Evolutionary conservation across 176 grass and related monocot species (phyloP), one percentile per base, ranked within the genome.

Genomic region (Miscanthus lutarioriparius): DNA sequence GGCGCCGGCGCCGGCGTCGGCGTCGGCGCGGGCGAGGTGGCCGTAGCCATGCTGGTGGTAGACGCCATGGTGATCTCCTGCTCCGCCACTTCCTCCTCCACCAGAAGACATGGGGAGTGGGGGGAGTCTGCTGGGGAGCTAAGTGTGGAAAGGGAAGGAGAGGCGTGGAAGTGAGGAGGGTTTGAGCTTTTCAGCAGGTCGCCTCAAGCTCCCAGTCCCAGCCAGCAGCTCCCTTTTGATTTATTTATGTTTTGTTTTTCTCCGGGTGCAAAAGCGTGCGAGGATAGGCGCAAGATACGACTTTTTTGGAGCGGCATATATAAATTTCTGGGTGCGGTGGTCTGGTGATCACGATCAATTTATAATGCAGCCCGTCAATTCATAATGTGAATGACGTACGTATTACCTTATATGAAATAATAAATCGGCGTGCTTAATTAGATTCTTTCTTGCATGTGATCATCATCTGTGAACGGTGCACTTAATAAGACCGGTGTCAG

Each of bases 91-190:
- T 44, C 87, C 76, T 72, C 79, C 80, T 86, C 84, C 84, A 62
- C 89, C 84, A 67, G 84, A 90, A 87, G 89, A 90, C 89, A 90
- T 90, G 84, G 75, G 59, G 65, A 35, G 19, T 19, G 65, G 49
- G 33, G 33, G 58, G 10, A 45, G 22, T 17, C 62, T 35, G 37
- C 51, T 23, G 58, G 58, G 80, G 81, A 79, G 68, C 74, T 69
- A 35, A 51, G 80, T 90, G 89, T 90, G 75, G 76, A 83, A 79
- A 90, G 84, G 84, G 48, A 70, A 70, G 48, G 80, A 87, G 69
- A 75, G 36, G 59, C 80, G 84, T 86, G 67, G 88, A 83, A 83
- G 67, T 67, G 74, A 87, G 74, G 37, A 90, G 79, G 88, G 82
- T 76, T 84, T 80, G 20, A 30, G 70, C 75, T 87, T 87, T 75